A percentile compares a stretch with the other conserved stretches of the same genome.
These are phyloP conservation scores for Hansfordia pulvinata DNA, from an alignment of 2,329 filamentous ascomycete genomes.

Conservation along the genomic window DNA sequence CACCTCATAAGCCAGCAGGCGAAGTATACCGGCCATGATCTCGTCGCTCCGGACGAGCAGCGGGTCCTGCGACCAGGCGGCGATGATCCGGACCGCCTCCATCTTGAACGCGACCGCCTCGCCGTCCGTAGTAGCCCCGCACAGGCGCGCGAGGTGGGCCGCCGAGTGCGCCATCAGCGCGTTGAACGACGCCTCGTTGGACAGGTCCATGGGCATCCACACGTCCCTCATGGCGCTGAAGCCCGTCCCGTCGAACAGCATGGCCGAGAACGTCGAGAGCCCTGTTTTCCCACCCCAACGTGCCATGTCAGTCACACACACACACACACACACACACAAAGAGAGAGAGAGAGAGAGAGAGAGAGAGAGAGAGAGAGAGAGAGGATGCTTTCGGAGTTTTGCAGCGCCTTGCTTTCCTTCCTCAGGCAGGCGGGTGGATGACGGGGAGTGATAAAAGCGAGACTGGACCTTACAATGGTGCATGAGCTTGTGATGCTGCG, in stretches of 20 bases:
- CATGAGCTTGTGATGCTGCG: constrained; percentile 19
- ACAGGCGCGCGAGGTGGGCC: constrained; percentile 20
- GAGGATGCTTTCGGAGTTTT: constrained; percentile 18
- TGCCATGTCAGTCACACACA: too few species aligned
- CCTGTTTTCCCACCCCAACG: too few species aligned
- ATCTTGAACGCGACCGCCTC: constrained; percentile 18
- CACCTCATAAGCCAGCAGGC: constrained; percentile 19
- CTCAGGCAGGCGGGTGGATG: too few species aligned
- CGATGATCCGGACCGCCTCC: constrained; percentile 20
- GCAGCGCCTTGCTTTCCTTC: too few species aligned
- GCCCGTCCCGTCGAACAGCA: too few species aligned
- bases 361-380: constrained; percentile 13
- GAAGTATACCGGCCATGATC: constrained; percentile 16
- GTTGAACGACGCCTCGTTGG: constrained; percentile 25
- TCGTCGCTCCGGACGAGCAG: constrained; percentile 17
- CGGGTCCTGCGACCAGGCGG: constrained; percentile 17
- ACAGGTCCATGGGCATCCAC: constrained; percentile 23
- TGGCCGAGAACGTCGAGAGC: too few species aligned
- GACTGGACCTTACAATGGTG: constrained; percentile 17
- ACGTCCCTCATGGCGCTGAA: constrained; percentile 25
- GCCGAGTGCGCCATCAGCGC: constrained; percentile 25
- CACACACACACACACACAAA: too few species aligned
- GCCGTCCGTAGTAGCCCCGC: constrained; percentile 12
- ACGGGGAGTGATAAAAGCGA: background rate
- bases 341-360: too few species aligned